Conservation (phyloP, 495 filamentous ascomycete species). For the Penicillium flavigenum region DNA sequence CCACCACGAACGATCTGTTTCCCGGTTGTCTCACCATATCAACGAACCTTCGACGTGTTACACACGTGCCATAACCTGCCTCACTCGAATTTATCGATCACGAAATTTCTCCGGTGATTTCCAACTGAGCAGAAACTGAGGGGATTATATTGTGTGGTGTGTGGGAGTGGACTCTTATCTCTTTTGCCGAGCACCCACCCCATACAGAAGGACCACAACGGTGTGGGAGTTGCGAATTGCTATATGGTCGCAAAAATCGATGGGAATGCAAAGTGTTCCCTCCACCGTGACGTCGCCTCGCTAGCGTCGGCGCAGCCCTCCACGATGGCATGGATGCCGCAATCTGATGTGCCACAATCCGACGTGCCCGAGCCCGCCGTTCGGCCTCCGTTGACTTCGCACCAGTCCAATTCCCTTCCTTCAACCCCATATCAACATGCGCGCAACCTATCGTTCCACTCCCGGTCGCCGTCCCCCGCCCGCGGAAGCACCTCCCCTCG, state of each 20-base stretch:
- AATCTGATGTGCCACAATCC: conserved; percentile 32
- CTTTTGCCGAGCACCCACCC: conserved; percentile 20
- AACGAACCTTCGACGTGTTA: neutral
- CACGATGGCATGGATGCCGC: conserved; percentile 45
- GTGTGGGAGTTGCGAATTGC: conserved; percentile 26
- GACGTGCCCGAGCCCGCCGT: conserved; percentile 38
- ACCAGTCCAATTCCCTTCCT: conserved; percentile 88
- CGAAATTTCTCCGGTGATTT: neutral
- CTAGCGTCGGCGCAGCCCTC: conserved; percentile 43
- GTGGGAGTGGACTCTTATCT: conserved; percentile 22
- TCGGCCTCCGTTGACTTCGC: conserved; percentile 49
- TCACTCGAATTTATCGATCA: neutral
- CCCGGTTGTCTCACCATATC: conserved; percentile 3
- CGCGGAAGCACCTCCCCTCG: conserved; percentile 80
- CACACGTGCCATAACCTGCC: neutral
- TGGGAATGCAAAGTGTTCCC: conserved; percentile 45
- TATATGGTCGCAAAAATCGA: conserved; percentile 48
- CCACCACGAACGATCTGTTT: conserved; percentile 4
- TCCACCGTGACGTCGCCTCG: conserved; percentile 44
- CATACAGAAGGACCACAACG: conserved; percentile 15
- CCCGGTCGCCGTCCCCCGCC: conserved; percentile 81
- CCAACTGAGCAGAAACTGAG: conserved; percentile 19
- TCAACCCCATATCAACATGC: conserved; percentile 91
- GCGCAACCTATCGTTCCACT: conserved; percentile 78
- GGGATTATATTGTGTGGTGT: conserved; percentile 23